phyloP scores from a whole-genome alignment of 805 yeast genomes.

The Priceomyces carsonii region DNA sequence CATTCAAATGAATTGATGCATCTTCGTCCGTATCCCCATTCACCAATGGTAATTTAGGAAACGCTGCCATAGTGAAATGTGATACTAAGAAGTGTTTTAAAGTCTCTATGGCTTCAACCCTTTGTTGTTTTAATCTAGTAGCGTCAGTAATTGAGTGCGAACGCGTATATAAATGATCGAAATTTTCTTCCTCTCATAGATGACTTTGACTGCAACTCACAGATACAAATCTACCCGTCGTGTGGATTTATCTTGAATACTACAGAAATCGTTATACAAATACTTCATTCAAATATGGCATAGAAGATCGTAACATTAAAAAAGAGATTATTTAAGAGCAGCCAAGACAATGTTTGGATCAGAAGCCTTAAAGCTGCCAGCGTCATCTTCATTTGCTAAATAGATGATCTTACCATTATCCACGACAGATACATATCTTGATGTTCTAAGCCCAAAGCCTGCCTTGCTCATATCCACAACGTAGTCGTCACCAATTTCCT shows the following conservation, averaged over 20 bases:
- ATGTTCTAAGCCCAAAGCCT: slow-evolving; percentile 60
- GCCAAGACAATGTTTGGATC: slow-evolving; percentile 23
- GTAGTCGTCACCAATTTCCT: slow-evolving; percentile 55
- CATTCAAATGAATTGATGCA: slow-evolving; percentile 40
- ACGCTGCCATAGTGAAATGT: slow-evolving; percentile 17
- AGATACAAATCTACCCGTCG: too few species aligned
- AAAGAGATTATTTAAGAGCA: neutral
- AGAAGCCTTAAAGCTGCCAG: slow-evolving; percentile 25
- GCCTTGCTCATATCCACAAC: slow-evolving; percentile 49
- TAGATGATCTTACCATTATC: slow-evolving; percentile 45
- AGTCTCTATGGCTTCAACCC: neutral
- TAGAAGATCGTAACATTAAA: too few species aligned
- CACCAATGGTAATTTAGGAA: slow-evolving; percentile 37
- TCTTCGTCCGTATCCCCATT: slow-evolving; percentile 45
- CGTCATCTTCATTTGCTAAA: slow-evolving; percentile 27
- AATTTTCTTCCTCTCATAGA: too few species aligned
- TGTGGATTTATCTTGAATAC: too few species aligned
- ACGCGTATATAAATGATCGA: too few species aligned
- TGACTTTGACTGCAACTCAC: too few species aligned
- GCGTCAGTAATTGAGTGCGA: neutral
- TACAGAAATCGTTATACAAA: too few species aligned
- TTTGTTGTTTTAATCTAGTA: neutral
- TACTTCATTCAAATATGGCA: too few species aligned
- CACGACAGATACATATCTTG: slow-evolving; percentile 73
- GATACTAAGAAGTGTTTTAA: neutral